phyloP scores from a whole-genome alignment of 2,329 filamentous ascomycete genomes.

The Penicillium sp. region DNA sequence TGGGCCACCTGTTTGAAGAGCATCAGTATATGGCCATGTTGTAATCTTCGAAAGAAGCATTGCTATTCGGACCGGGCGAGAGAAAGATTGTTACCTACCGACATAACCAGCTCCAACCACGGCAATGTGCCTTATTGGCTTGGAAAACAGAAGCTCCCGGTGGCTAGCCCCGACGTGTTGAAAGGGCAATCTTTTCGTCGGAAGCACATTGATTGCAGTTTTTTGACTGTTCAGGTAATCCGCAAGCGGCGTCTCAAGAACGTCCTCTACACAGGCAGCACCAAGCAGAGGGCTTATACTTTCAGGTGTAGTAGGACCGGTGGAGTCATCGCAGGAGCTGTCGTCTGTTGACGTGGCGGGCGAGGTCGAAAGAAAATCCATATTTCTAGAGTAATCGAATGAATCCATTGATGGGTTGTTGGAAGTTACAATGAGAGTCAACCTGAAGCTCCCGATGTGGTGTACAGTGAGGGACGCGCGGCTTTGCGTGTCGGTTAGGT shows the following conservation, averaged over 20 bases:
- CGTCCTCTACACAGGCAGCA: slow-evolving; percentile 22
- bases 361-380: slow-evolving; percentile 22
- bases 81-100: slow-evolving; percentile 48
- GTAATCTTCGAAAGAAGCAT: neutral
- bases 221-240: slow-evolving; percentile 15
- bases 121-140: slow-evolving; percentile 51
- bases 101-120: slow-evolving; percentile 74
- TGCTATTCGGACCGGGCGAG: neutral
- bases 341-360: slow-evolving; percentile 19
- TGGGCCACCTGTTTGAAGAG: slow-evolving; percentile 57
- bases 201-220: neutral
- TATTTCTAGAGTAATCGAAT: slow-evolving; percentile 7
- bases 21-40: neutral
- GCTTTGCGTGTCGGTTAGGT: neutral
- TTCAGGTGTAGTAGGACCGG: slow-evolving; percentile 24
- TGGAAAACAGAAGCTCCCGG: slow-evolving; percentile 9
- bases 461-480: neutral
- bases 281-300: slow-evolving; percentile 25
- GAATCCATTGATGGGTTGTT: neutral
- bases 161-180: neutral
- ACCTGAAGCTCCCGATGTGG: neutral
- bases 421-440: neutral
- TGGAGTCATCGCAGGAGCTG: slow-evolving; percentile 21
- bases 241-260: slow-evolving; percentile 15
- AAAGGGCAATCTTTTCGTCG: slow-evolving; percentile 5